Percentiles rank a stretch among this genome's conserved stretches.
Evolutionary conservation across 2,329 filamentous ascomycete species (phyloP).

Genomic region (Exophiala dermatitidis): DNA sequence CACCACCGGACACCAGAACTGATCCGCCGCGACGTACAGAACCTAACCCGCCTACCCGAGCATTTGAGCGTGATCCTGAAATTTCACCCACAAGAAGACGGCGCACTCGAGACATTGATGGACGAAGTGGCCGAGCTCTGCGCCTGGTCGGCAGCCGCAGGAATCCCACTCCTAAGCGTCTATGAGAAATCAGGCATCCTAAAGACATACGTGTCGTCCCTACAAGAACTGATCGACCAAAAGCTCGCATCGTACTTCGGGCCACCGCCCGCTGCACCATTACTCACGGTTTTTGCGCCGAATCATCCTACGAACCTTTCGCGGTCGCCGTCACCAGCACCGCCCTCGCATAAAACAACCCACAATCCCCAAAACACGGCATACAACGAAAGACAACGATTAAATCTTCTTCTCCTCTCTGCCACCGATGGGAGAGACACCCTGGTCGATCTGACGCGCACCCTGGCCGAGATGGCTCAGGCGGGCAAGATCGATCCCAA

Average conservation of each 20-base stretch:
- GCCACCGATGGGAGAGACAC: constrained; percentile 86
- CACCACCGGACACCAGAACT: constrained; percentile 93
- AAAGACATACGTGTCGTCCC: constrained; percentile 80
- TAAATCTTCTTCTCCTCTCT: constrained; percentile 71
- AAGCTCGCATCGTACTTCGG: constrained; percentile 88
- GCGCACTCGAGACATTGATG: constrained; percentile 73
- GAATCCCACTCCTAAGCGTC: constrained; percentile 78
- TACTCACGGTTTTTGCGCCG: constrained; percentile 65
- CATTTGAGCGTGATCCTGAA: constrained; percentile 84
- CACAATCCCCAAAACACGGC: not conserved
- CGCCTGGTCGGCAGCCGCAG: constrained; percentile 86
- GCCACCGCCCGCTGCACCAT: constrained; percentile 54
- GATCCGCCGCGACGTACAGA: constrained; percentile 77
- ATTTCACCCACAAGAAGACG: constrained; percentile 61
- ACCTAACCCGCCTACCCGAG: constrained; percentile 65
- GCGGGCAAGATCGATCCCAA: constrained; percentile 69
- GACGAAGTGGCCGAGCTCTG: constrained; percentile 87
- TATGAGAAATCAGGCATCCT: constrained; percentile 85
- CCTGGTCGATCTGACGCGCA: constrained; percentile 90
- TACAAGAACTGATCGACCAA: constrained; percentile 68
- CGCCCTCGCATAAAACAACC: constrained; percentile 24
- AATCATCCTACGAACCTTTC: constrained; percentile 43
- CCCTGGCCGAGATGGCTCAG: constrained; percentile 90
- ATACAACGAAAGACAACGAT: constrained; percentile 28
- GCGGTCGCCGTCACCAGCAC: constrained; percentile 10